phyloP scores from a whole-genome alignment of 2,329 filamentous ascomycete species.

The Myriosclerotinia duriaeana region DNA sequence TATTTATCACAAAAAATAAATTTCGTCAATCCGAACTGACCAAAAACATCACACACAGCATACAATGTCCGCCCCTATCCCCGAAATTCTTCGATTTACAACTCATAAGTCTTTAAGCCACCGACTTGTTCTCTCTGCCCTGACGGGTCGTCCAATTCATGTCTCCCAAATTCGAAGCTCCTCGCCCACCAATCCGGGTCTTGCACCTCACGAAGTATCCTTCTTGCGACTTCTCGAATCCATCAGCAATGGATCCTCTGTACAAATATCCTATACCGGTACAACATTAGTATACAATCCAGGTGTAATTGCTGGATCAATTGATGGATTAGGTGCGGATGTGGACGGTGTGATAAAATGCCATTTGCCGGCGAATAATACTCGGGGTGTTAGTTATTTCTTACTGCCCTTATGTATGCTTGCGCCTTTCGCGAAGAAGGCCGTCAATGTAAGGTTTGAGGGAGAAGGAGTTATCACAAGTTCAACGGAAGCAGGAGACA shows the following conservation, averaged over 20 bases:
- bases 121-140: slow-evolving; percentile 83
- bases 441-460: slow-evolving; percentile 85
- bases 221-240: slow-evolving; percentile 92
- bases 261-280: slow-evolving; percentile 95
- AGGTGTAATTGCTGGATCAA: slow-evolving; percentile 84
- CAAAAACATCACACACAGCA: slow-evolving; percentile 17
- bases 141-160: slow-evolving; percentile 85
- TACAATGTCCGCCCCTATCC: slow-evolving; percentile 39
- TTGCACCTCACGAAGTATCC: slow-evolving; percentile 90
- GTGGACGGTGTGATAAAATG: slow-evolving; percentile 71
- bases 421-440: slow-evolving; percentile 88
- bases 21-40: slow-evolving; percentile 15
- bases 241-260: slow-evolving; percentile 89
- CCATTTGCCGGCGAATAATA: slow-evolving; percentile 72
- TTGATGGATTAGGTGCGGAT: slow-evolving; percentile 66
- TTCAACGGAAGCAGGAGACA: slow-evolving; percentile 78
- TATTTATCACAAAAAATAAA: slow-evolving; percentile 24
- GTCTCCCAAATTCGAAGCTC: slow-evolving; percentile 91
- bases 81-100: slow-evolving; percentile 68
- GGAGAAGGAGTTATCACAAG: slow-evolving; percentile 92
- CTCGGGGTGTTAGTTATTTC: slow-evolving; percentile 86
- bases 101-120: slow-evolving; percentile 80
- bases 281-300: slow-evolving; percentile 91
- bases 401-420: slow-evolving; percentile 84
- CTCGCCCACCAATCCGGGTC: slow-evolving; percentile 82